Base-by-base conservation (phyloP, 2,329 filamentous ascomycete genomes). In the Calonectria multiphialidica region DNA sequence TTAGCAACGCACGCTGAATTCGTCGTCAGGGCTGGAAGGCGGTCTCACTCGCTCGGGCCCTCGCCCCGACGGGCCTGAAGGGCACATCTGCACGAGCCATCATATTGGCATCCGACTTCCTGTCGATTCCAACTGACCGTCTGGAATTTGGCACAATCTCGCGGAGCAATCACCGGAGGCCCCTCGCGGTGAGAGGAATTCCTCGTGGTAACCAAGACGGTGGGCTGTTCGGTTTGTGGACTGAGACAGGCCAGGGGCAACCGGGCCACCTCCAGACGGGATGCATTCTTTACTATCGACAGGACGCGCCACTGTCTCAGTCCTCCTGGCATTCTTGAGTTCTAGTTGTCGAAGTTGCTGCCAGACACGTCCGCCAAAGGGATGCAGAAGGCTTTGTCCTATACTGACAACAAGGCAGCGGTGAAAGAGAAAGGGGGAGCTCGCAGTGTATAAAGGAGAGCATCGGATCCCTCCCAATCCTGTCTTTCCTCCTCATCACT, bases 371-470 rank as follows among this genome's bases (percentile, higher is more conserved):
- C 74, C 73, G 72, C 75, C 74, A 61, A 72, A 44, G 42, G 53
- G 33, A 59, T 37, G 21, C 53, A 5, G 53, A 15, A 40, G 53
- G 53, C n/a, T 15, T 16, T 55, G 61, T 47, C 66, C 67, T 68
- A 37, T 62, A 61, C 66, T 5, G 35, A 59, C 35, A 63, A 33
- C 28, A 23, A 16, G n/a, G 55, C 35, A 47, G 8, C 47, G 47
- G n/a, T 28, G 28, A 6, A 35, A 18, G n/a, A 13, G 18, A 21
- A 25, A 64, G 64, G 69, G 64, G 59, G 59, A 30, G 37, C 67
- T 74, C 33, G 65, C 75, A 69, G 63, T 75, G 74, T 80, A 81
- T 82, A 82, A 82, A 82, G 76, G 77, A 75, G 72, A 66, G 71
- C 68, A 28, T 64, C 63, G 53, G 42, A 71, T 80, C 80, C 76